A percentile compares a stretch with the other conserved stretches of the same genome.
Conservation (phyloP, 352 stramenopile genomes). For the Lagenidium giganteum region DNA sequence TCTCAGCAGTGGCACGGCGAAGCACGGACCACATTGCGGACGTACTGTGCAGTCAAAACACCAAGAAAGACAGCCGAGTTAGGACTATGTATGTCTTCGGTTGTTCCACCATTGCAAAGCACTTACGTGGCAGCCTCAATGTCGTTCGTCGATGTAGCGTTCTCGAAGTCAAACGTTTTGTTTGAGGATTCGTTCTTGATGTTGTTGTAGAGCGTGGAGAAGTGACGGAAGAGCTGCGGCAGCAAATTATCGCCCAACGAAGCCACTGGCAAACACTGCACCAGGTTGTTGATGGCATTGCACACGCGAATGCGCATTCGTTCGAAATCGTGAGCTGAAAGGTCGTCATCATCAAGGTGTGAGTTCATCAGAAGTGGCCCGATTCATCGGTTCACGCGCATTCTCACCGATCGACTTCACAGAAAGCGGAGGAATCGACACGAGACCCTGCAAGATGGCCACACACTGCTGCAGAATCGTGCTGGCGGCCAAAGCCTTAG, state of each 20-base stretch:
- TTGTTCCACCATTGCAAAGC: too few relatives aligned
- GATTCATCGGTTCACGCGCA: too few relatives aligned
- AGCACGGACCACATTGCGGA: conserved; percentile 69
- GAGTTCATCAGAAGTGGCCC: too few relatives aligned
- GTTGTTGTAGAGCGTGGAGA: conserved; percentile 72
- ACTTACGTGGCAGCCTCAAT: conserved; percentile 58
- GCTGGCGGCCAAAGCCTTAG: conserved; percentile 35
- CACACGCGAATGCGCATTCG: conserved; percentile 77
- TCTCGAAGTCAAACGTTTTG: conserved; percentile 29
- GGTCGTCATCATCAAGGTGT: too few relatives aligned
- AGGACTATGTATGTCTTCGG: neutral
- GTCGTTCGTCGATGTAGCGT: conserved; percentile 42
- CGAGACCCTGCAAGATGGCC: conserved; percentile 68
- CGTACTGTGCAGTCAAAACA: too few relatives aligned
- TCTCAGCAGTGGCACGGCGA: conserved; percentile 47
- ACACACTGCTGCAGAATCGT: conserved; percentile 51
- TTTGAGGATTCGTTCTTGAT: conserved; percentile 35
- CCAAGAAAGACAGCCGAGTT: conserved; percentile 2
- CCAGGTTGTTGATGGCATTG: conserved; percentile 81
- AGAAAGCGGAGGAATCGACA: conserved; percentile 57
- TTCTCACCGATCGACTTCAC: conserved; percentile 46
- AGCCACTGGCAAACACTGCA: conserved; percentile 35
- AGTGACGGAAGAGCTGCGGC: conserved; percentile 71
- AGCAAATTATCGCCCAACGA: conserved; percentile 43
- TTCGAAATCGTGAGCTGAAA: conserved; percentile 59